phyloP scores from a whole-genome alignment of 1,284 basidiomycete genomes.

The Polyporus tsugae region DNA sequence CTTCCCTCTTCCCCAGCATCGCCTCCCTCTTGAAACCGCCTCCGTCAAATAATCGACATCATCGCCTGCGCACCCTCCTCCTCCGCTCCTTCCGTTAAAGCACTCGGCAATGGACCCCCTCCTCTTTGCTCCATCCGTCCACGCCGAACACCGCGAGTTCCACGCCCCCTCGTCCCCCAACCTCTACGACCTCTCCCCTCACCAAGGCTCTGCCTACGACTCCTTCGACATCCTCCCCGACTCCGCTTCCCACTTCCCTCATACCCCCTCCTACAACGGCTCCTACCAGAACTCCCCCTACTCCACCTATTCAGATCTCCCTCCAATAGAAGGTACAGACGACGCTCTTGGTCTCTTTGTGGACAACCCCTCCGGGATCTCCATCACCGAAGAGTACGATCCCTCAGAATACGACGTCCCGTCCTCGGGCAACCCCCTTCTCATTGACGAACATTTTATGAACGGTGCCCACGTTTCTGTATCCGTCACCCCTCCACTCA shows the following conservation, averaged over 20 bases:
- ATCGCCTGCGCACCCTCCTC: conserved; percentile 33
- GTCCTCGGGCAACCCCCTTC: conserved; percentile 55
- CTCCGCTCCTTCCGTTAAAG: conserved; percentile 36
- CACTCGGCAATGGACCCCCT: conserved; percentile 38
- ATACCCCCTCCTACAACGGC: conserved; percentile 62
- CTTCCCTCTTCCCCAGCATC: conserved; percentile 21
- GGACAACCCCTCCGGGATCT: conserved; percentile 45
- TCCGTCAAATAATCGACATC: conserved; percentile 40
- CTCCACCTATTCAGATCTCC: conserved; percentile 69
- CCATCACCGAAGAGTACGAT: conserved; percentile 62
- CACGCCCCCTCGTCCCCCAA: conserved; percentile 34
- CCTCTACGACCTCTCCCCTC: conserved; percentile 38
- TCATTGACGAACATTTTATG: conserved; percentile 65
- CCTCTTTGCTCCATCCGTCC: conserved; percentile 37
- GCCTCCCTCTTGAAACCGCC: conserved; percentile 33
- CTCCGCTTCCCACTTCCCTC: conserved; percentile 46
- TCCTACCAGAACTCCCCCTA: conserved; percentile 73
- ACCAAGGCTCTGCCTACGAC: conserved; percentile 44
- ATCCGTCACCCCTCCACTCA: conserved; percentile 48
- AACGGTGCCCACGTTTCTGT: conserved; percentile 49
- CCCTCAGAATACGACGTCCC: conserved; percentile 73
- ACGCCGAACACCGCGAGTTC: conserved; percentile 38
- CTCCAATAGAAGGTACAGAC: conserved; percentile 57
- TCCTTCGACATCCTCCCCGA: conserved; percentile 45
- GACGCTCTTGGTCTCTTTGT: conserved; percentile 52